Evolutionary conservation across 1,139 yeast species (phyloP), one percentile per base, ranked within the genome.

Genomic region (Blastobotrys serpentis): DNA sequence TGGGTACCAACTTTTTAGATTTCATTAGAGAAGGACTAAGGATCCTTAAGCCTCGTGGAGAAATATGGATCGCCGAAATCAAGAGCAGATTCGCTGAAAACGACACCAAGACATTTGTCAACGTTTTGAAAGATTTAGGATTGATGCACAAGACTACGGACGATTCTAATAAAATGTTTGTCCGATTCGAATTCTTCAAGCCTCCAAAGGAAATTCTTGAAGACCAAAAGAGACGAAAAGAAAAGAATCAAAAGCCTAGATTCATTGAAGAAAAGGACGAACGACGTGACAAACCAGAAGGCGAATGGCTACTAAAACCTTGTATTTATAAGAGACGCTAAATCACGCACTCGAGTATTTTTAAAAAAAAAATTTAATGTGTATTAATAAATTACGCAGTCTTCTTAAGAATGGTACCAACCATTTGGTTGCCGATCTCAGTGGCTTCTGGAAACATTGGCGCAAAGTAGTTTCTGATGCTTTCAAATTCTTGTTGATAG

Each of bases 1-100:
- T 94, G 99, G 98, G 99, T 4, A 92, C 98, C 4, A 92, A 92
- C 64, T 89, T 90, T 65, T 72, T 90, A 52, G 98, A 92, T 63
- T 94, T 92, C 63, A 79, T 92, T 49, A 75, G 82, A 52, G 99
- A 92, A 65, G 98, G 97, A 0, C 76, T 86, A 64, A 77, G 99
- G 58, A 76, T 92, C 18, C 73, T 92, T 49, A 84, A 89, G 10
- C 96, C 96, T 38, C 76, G 87, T 52, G 98, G 99, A 18, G 96
- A 90, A 63, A 71, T 92, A 44, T 94, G 98, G 98, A 88, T 92
- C 51, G 95, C 98, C 1, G 99, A 92, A 65, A 94, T 92, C 68
- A 92, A 92, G 69, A 87, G 96, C 1, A 75, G 99, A 60, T 88
- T 92, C 61, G 73, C 80, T 1, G 97, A 79, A 47, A 58, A 57